Evolutionary conservation across 345 rosid species (phyloP).

Genomic region (Brassica nigra): DNA sequence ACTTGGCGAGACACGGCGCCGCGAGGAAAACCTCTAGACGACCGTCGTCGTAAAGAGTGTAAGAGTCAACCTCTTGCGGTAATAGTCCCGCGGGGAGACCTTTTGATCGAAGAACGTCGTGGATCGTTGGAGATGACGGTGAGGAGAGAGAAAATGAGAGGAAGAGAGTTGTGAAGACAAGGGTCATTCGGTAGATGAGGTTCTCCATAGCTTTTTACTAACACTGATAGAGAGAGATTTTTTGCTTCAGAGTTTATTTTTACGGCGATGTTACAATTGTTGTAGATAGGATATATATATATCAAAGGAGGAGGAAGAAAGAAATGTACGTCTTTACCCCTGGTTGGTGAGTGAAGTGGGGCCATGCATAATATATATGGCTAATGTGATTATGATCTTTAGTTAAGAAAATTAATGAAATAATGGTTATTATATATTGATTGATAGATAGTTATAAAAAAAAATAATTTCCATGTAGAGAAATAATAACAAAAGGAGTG

Average conservation of each 20-base stretch:
- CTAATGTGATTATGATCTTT: conserved; percentile 24
- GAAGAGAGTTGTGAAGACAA: conserved; percentile 26
- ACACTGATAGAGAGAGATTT: conserved; percentile 13
- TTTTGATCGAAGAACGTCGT: conserved; percentile 71
- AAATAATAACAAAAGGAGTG: conserved; percentile 18
- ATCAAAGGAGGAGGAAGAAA: conserved; percentile 20
- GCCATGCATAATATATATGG: background rate
- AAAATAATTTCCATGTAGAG: background rate
- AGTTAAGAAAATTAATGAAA: background rate
- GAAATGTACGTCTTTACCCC: conserved; percentile 39
- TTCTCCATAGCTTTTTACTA: conserved; percentile 33
- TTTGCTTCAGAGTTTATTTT: background rate
- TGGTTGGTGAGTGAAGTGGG: conserved; percentile 44
- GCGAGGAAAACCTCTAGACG: conserved; percentile 70
- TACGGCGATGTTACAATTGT: conserved; percentile 32
- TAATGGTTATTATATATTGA: conserved; percentile 13
- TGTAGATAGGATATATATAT: conserved; percentile 34
- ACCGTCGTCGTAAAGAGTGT: conserved; percentile 58
- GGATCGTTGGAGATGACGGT: conserved; percentile 47
- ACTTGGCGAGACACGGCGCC: conserved; percentile 74
- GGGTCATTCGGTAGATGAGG: conserved; percentile 11
- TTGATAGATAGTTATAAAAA: background rate
- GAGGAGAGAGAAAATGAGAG: conserved; percentile 6
- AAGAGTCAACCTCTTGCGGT: conserved; percentile 78
- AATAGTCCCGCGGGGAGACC: conserved; percentile 86